Base-by-base conservation (phyloP, 2,329 filamentous ascomycete genomes). In the Diaporthe ilicicola region DNA sequence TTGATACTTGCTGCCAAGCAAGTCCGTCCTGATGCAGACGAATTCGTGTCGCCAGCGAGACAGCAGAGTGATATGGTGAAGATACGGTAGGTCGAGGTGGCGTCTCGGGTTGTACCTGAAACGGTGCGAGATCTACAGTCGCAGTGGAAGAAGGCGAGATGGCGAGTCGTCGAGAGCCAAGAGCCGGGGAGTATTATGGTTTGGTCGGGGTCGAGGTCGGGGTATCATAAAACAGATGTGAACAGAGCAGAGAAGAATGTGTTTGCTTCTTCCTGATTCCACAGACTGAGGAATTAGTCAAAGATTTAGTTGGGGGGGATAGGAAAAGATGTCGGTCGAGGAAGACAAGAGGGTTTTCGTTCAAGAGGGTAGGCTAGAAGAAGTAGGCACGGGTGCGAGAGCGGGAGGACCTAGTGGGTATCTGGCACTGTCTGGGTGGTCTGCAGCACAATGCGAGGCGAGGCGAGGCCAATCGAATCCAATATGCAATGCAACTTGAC, bases 1-100 rank as follows among this genome's bases (percentile, higher is more conserved):
- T 62, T 50, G 42, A 55, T 68, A 32, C 69, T 66, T 55, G 55
- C 34, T 71, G 71, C 71, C 71, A 73, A 73, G 71, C 44, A 69
- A 62, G 62, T 48, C 42, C 17, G 54, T 67, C 37, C 51, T 56
- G 50, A 29, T 65, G 48, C 62, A 71, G 66, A 56, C 53, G 67
- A 46, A 37, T 69, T 68, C 19, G 69, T 68, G 71, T 73, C 59
- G 55, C 67, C 54, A 34, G 48, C 61, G 44, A 59, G 65, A 50
- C 13, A 46, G 39, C 27, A 32, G 53, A 1, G 61, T 32, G 44
- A 53, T 56, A 64, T 48, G 50, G 44, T 46, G n/a, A 29, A 8
- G 62, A 66, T 62, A 51, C 65, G 65, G 65, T 56, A 48, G 46
- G 61, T 44, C 39, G 59, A 32, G 65, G n/a, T 27, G 46, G 54